A percentile compares a stretch with the other conserved stretches of the same genome.
phyloP scores from a whole-genome alignment of 257 asterid genomes.

The Salvia miltiorrhiza region DNA sequence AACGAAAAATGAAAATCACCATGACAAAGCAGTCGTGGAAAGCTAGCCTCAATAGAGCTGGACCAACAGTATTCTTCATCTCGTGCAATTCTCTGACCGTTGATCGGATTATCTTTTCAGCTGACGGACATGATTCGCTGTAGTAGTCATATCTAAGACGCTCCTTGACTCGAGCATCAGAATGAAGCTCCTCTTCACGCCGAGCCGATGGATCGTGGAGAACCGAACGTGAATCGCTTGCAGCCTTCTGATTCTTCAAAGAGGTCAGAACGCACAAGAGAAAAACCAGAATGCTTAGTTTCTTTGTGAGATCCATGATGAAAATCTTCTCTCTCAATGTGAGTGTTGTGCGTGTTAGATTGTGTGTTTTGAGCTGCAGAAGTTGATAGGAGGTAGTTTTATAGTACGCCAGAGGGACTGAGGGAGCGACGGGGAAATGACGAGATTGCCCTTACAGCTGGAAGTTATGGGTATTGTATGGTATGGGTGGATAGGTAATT shows the following conservation, averaged over 20 bases:
- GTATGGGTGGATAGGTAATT: not conserved
- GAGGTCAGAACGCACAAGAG: slow-evolving; percentile 47
- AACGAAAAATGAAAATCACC: slow-evolving; percentile 30
- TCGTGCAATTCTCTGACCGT: slow-evolving; percentile 35
- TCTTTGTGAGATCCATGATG: slow-evolving; percentile 47
- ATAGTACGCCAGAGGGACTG: not conserved
- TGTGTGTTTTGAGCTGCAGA: slow-evolving; percentile 15
- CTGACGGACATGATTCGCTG: slow-evolving; percentile 45
- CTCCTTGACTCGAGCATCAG: not conserved
- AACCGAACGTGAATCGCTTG: slow-evolving; percentile 15
- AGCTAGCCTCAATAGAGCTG: slow-evolving; percentile 52
- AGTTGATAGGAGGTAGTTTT: not conserved
- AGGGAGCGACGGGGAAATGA: slow-evolving; percentile 38
- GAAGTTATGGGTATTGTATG: not conserved
- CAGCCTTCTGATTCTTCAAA: slow-evolving; percentile 42
- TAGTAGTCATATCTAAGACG: slow-evolving; percentile 54
- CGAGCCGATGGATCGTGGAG: too few relatives aligned
- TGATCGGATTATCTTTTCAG: slow-evolving; percentile 45
- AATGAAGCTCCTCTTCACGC: not conserved
- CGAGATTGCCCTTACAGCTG: slow-evolving; percentile 13
- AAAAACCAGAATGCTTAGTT: slow-evolving; percentile 43
- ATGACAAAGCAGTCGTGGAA: slow-evolving; percentile 69
- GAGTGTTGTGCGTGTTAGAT: not conserved
- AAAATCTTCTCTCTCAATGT: not conserved
- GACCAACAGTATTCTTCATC: slow-evolving; percentile 34